Percentiles rank a stretch among this genome's conserved stretches.
These are phyloP conservation scores for Xylariaceae sp. DNA, from an alignment of 2,329 filamentous ascomycete species.

Conservation along the genomic window DNA sequence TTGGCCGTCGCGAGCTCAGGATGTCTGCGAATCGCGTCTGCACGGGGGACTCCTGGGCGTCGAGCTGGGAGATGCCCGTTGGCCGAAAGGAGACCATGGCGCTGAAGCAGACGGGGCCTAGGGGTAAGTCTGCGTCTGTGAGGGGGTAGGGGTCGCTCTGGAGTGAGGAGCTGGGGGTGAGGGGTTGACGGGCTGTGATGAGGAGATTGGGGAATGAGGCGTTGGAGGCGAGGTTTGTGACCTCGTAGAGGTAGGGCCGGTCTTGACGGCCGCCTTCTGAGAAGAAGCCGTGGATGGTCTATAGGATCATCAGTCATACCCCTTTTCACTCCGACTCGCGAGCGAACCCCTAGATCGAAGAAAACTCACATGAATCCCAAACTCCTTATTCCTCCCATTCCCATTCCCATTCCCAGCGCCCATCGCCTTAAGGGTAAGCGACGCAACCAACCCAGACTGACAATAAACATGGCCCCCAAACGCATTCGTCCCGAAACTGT, in stretches of 20 bases:
- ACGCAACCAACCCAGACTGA: constrained; percentile 38
- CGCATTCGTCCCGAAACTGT: constrained; percentile 22
- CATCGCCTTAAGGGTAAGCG: constrained; percentile 30
- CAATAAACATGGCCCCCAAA: constrained; percentile 44
- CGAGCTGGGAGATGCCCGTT: constrained; percentile 33
- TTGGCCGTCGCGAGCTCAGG: constrained; percentile 34
- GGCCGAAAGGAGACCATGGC: constrained; percentile 50
- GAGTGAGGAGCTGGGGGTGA: constrained; percentile 34
- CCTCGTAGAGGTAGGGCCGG: constrained; percentile 50
- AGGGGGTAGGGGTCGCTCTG: constrained; percentile 35
- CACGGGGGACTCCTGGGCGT: constrained; percentile 37
- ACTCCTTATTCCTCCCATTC: constrained; percentile 1
- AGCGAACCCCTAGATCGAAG: neutral
- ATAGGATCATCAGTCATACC: no score
- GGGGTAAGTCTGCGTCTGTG: constrained; percentile 36
- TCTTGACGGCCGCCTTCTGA: constrained; percentile 43
- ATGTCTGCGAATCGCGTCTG: constrained; percentile 42
- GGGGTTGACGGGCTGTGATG: constrained; percentile 46
- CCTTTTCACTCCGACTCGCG: no score
- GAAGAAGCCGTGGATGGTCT: constrained; percentile 53
- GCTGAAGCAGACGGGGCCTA: constrained; percentile 44
- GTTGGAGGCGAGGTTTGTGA: constrained; percentile 41
- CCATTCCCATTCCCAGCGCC: constrained; percentile 14
- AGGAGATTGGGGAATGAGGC: constrained; percentile 46
- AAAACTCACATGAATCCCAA: constrained; percentile 38